Evolutionary conservation across 2,329 filamentous ascomycete genomes (phyloP), one percentile per base, ranked within the genome.

Genomic region (Botrytis fabae): DNA sequence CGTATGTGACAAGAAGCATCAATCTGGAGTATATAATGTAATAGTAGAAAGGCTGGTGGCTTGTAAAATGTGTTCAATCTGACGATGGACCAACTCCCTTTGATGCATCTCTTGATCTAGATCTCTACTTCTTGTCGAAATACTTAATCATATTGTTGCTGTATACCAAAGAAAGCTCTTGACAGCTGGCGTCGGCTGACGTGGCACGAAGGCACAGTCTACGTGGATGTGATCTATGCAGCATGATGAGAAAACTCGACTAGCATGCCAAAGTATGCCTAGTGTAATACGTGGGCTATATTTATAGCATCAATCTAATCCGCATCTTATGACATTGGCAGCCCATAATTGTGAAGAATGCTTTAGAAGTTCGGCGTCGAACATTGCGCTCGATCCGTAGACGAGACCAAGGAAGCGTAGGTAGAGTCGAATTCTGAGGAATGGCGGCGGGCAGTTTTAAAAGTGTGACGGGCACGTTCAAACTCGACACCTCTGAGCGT

Each of bases 1-100:
- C 59, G 59, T 61, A 61, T 61, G 35, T 61, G 5, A 1, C 5
- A 40, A 22, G 1, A 0, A 0, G 0, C 0, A 0, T 0, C 2
- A 1, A 61, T 40, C 2, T 25, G 2, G 22, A 3, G 10, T 40
- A 25, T 40, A 20, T 40, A 16, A 0, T 2, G 16, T 40, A 18
- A 1, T 22, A 6, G 28, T 60, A 1, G 20, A 9, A 4, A 40
- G 35, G n/a, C 51, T 18, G 22, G 59, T 61, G 22, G 20, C 57
- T 35, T 32, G 4, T 60, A 32, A 16, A 57, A 1, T 28, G n/a
- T 54, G n/a, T 18, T 28, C 1, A 4, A n/a, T 9, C n/a, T 57
- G 51, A 8, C 25, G 6, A 57, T 4, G n/a, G 3, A 1, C 14
- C n/a, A 8, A 4, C n/a, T 14, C 51, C 51, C n/a, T 18, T 4